Evolutionary conservation across 495 filamentous ascomycete genomes (phyloP), one percentile per base, ranked within the genome.

Genomic region (Podospora didyma): DNA sequence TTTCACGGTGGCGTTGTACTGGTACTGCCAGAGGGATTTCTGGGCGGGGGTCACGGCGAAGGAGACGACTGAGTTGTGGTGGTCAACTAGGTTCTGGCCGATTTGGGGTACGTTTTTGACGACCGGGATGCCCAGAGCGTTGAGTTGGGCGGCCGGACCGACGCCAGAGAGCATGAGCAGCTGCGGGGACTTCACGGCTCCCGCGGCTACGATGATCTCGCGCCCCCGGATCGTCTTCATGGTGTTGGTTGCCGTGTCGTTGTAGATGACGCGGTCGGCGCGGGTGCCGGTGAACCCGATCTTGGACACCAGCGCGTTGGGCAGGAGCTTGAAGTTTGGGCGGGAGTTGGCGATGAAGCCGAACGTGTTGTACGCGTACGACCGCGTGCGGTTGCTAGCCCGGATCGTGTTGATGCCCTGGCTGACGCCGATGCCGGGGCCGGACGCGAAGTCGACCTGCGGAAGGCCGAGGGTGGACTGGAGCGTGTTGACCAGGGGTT

Each of bases 11-110:
- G 26, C 26, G 26, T 31, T 31, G 26, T 31, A 31, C 26, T 31
- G 26, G 26, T 31, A 31, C 26, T 31, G 26, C 26, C 26, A 31
- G 26, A 31, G 26, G 26, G 26, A 31, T 3, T 3, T 31, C 26
- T 31, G 26, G 3, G 3, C 26, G 26, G 26, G 26, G 4, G 26
- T 9, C 4, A 31, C 26, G 17, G 49, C 24, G n/a, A 72, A 28
- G 7, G 62, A 61, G 41, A 63, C 61, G 51, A 69, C 69, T 53
- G 69, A 73, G 26, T 31, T 31, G 26, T 31, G 26, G 51, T 84
- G 80, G 46, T 84, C 80, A 53, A 77, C 75, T 0, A 84, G 67
- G 26, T 79, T 81, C 58, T 77, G 74, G 1, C 80, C 80, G 1
- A 83, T 80, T 0, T 79, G 79, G 4, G 79, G 78, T 2, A 73